Base-by-base conservation (phyloP, 2,329 filamentous ascomycete species). In the Calycina herbarum region DNA sequence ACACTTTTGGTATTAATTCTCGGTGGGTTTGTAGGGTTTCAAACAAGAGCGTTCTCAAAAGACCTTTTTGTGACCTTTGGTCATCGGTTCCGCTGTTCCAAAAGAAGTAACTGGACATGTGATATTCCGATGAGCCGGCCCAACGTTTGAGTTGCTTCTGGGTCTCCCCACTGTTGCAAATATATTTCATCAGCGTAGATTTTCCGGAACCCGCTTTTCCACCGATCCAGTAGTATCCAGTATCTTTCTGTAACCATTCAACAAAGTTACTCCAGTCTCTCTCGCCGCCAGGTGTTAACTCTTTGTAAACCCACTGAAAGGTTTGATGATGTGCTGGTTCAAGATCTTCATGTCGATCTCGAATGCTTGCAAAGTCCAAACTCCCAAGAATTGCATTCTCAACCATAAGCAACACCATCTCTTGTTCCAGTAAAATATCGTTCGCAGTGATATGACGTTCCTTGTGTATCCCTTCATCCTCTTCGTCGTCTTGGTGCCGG, bases 81-180 rank as follows among this genome's bases (percentile, higher is more conserved):
- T 66, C 59, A 15, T 45, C 11, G 1, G 76, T 77, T 5, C 78
- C 79, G 17, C 77, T 76, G 2, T 75, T 80, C 81, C 80, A 83
- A 64, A 83, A 82, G 69, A 82, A 82, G 70, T 79, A 82, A 0
- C 76, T 77, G 0, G 79, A 78, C 0, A 76, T 77, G 3, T 74
- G 10, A 5, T 40, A 40, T 13, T 40, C 38, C 5, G 42, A 51
- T 8, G 40, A 15, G 0, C 38, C 70, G 0, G 76, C 69, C 78
- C 78, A 80, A 1, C 31, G 24, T 1, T 57, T 5, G 62, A 66
- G 10, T 77, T 68, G 10, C 10, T 31, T 10, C 2, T n/a, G 29
- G 0, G 67, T 67, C 13, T 45, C 5, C 5, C 13, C 54, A 54
- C 65, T 15, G 13, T 65, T 57, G 57, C 59, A 64, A 24, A 64